These are phyloP conservation scores for Chenopodium berlandieri DNA, from an alignment of 148 eudicot genomes.

Conservation along the genomic window DNA sequence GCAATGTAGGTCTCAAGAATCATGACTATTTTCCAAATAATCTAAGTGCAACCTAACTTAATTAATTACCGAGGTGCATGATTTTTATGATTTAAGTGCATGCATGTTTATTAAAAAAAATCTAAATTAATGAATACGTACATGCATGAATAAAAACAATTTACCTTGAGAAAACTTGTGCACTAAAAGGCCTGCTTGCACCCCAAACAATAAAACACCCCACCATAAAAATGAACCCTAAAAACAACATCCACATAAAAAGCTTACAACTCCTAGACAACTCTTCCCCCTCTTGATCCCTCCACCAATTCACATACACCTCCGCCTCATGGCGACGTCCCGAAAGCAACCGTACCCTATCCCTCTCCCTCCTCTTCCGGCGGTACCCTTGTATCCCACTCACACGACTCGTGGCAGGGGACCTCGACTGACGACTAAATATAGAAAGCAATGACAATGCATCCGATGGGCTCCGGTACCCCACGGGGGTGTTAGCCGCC, in stretches of 20 bases:
- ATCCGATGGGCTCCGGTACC: conserved; percentile 38
- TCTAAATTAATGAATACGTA: not conserved
- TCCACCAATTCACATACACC: conserved; percentile 38
- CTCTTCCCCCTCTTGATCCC: conserved; percentile 37
- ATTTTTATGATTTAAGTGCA: not conserved
- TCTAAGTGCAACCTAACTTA: too few relatives aligned
- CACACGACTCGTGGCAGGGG: conserved; percentile 43
- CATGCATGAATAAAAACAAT: not conserved
- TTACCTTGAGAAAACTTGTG: conserved; percentile 57
- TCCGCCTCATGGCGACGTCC: conserved; percentile 3
- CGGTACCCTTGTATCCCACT: conserved; percentile 35
- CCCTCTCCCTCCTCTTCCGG: conserved; percentile 28
- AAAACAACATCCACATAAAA: conserved; percentile 27
- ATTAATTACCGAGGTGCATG: too few relatives aligned
- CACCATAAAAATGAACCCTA: conserved; percentile 29
- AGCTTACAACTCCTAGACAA: conserved; percentile 25
- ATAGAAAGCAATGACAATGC: conserved; percentile 37
- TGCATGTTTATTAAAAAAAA: not conserved
- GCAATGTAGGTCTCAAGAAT: too few relatives aligned
- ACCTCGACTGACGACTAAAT: conserved; percentile 25
- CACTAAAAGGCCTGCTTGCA: conserved; percentile 47
- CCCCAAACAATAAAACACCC: conserved; percentile 64
- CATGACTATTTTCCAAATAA: too few relatives aligned
- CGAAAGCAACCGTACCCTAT: conserved; percentile 14
- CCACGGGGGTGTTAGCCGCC: conserved; percentile 25